Evolutionary conservation across 495 filamentous ascomycete species (phyloP).

Genomic region (Talaromyces proteolyticus): DNA sequence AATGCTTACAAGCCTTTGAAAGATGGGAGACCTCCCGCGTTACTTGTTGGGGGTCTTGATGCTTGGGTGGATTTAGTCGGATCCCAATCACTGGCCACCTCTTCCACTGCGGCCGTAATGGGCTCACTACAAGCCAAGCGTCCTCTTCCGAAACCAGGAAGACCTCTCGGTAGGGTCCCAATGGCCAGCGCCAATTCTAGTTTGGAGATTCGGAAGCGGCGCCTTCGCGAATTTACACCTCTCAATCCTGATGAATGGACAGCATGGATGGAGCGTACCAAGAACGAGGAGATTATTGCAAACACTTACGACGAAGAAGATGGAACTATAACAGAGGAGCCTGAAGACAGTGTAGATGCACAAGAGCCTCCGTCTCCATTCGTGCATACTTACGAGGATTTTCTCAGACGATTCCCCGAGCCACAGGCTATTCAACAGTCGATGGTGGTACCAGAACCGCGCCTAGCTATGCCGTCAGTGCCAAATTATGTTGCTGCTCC

Average conservation of each 20-base stretch:
- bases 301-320: constrained; percentile 36
- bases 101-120: constrained; percentile 47
- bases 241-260: constrained; percentile 56
- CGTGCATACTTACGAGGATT: constrained; percentile 63
- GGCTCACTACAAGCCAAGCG: constrained; percentile 34
- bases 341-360: constrained; percentile 17
- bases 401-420: constrained; percentile 76
- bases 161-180: constrained; percentile 45
- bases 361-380: constrained; percentile 37
- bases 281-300: constrained; percentile 45
- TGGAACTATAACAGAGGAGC: constrained; percentile 24
- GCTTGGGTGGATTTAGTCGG: constrained; percentile 82
- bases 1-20: constrained; percentile 71
- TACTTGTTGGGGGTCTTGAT: constrained; percentile 76
- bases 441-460: constrained; percentile 49
- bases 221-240: constrained; percentile 51
- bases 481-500: constrained; percentile 36
- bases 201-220: constrained; percentile 47
- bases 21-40: constrained; percentile 55
- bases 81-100: constrained; percentile 53
- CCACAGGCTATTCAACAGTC: constrained; percentile 66
- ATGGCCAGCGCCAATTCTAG: constrained; percentile 48
- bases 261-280: constrained; percentile 54
- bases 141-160: constrained; percentile 30
- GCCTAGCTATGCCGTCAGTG: constrained; percentile 12